Conservation (phyloP, 352 stramenopile species). For the Pythium dissimile region DNA sequence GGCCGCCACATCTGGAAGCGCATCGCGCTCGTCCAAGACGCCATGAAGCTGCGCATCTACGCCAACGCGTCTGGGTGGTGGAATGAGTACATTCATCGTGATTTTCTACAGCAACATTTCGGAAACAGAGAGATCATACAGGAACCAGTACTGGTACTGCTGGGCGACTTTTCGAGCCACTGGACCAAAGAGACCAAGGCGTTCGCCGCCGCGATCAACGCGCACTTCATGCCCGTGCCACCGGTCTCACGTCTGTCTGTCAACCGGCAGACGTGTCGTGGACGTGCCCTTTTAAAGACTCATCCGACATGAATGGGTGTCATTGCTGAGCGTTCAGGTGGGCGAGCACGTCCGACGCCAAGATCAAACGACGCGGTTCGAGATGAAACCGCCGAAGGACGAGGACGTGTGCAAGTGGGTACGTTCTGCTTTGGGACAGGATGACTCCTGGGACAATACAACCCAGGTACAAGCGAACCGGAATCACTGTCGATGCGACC, state of each 20-base stretch:
- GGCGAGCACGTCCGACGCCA: background rate
- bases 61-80: conserved; percentile 26
- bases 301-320: background rate
- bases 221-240: conserved; percentile 21
- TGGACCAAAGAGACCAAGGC: conserved; percentile 24
- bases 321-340: background rate
- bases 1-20: conserved; percentile 20
- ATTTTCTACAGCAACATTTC: conserved; percentile 25
- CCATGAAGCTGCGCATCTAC: conserved; percentile 15
- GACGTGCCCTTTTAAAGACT: background rate
- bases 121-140: background rate
- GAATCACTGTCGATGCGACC: background rate
- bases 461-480: conserved; percentile 2
- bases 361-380: background rate
- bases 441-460: background rate
- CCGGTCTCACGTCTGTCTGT: conserved; percentile 18
- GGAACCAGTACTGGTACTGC: conserved; percentile 22
- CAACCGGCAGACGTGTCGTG: conserved; percentile 10
- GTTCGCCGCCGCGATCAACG: conserved; percentile 22
- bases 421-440: background rate
- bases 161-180: conserved; percentile 29
- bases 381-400: background rate
- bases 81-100: conserved; percentile 15
- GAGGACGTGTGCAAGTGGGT: conserved; percentile 1
- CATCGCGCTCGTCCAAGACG: conserved; percentile 5